Conservation (phyloP, 768 basidiomycete species). For the Mycena pura region DNA sequence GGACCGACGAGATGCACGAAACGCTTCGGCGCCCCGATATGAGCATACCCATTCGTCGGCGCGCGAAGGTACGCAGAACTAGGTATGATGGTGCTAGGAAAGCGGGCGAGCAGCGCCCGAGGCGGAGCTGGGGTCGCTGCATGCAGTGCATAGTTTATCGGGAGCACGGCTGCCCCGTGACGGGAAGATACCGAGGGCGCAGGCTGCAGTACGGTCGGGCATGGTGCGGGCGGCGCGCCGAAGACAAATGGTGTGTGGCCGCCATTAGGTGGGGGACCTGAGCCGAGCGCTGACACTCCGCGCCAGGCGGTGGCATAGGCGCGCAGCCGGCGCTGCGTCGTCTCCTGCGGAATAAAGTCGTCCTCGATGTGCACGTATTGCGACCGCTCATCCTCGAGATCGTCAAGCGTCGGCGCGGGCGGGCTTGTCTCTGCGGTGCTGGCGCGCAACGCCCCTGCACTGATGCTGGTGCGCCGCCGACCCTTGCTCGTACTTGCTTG, state of each 20-base stretch:
- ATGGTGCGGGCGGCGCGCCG: constrained; percentile 31
- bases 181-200: constrained; percentile 35
- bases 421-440: constrained; percentile 27
- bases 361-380: constrained; percentile 53
- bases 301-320: constrained; percentile 70
- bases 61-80: constrained; percentile 74
- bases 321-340: constrained; percentile 57
- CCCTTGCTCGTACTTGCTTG: background rate
- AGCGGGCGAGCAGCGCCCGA: constrained; percentile 66
- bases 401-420: constrained; percentile 26
- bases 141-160: constrained; percentile 70
- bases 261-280: constrained; percentile 18
- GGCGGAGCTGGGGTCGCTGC: constrained; percentile 63
- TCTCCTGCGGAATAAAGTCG: constrained; percentile 51
- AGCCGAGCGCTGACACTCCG: constrained; percentile 62
- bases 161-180: constrained; percentile 52
- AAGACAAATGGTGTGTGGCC: constrained; percentile 13
- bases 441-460: constrained; percentile 25
- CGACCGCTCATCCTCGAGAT: constrained; percentile 52
- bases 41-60: constrained; percentile 87
- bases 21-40: constrained; percentile 83
- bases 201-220: constrained; percentile 39
- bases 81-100: constrained; percentile 67
- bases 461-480: constrained; percentile 35
- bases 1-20: constrained; percentile 81